phyloP scores from a whole-genome alignment of 2,329 filamentous ascomycete genomes.

The Fusarium sp. region DNA sequence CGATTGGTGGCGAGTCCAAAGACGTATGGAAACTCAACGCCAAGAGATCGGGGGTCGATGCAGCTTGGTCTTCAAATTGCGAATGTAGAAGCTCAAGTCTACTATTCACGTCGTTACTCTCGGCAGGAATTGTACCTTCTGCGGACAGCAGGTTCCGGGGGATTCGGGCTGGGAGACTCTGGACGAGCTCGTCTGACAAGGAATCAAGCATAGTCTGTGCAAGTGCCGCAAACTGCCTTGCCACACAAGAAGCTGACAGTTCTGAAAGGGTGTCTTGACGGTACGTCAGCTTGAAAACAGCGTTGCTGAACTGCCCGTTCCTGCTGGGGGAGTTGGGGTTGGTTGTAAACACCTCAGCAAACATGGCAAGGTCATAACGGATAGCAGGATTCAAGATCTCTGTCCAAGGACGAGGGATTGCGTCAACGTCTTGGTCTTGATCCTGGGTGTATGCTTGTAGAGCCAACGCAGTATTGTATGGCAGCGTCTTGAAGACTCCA shows the following conservation, averaged over 20 bases:
- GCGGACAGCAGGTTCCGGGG: conserved; percentile 1
- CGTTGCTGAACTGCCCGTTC: not conserved
- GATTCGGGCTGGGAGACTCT: conserved; percentile 5
- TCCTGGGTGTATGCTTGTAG: conserved; percentile 12
- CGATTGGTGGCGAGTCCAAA: not conserved
- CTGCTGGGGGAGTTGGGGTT: not conserved
- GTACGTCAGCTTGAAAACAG: conserved; percentile 22
- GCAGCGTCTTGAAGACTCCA: conserved; percentile 20
- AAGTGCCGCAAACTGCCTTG: conserved; percentile 11
- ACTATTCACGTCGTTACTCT: not conserved
- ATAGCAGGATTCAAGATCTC: conserved; percentile 19
- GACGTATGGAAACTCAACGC: conserved; percentile 20
- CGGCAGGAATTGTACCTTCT: conserved; percentile 4
- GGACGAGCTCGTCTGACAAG: not conserved
- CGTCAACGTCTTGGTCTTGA: too few relatives aligned
- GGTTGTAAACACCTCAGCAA: conserved; percentile 19
- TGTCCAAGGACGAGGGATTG: not conserved
- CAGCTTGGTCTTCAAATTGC: conserved; percentile 25
- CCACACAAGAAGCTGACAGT: not conserved
- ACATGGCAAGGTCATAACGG: conserved; percentile 28
- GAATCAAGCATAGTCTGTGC: not conserved
- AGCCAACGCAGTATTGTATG: conserved; percentile 23
- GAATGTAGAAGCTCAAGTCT: not conserved
- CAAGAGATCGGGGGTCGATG: not conserved
- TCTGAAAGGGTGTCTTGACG: conserved; percentile 10